Evolutionary conservation across 345 rosid species (phyloP), one percentile per base, ranked within the genome.

Genomic region (Trapa incisa): DNA sequence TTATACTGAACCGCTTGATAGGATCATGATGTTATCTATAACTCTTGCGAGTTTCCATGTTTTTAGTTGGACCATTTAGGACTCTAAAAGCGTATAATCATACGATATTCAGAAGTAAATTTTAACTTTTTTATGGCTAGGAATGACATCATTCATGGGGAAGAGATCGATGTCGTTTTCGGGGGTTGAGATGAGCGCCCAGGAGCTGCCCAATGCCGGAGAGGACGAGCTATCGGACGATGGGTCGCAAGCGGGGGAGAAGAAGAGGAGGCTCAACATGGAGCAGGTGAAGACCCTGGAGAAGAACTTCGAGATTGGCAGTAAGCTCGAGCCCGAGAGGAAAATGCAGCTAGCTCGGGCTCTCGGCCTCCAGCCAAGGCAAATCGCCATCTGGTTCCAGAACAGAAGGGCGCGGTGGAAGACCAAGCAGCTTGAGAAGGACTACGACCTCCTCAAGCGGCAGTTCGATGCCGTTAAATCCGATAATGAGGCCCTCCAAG

Each of bases 321-420:
- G 16, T 22, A 14, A 50, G 54, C 54, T 50, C 17, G 54, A 50
- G 54, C 54, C 54, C 22, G 54, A 50, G 54, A 50, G 54, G 54
- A 50, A 50, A 85, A 86, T 95, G 90, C 96, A 95, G 76, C 78
- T 95, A 58, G 99, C 99, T 64, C 83, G 93, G 71, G 89, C 91
- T 72, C 92, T 95, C 61, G 90, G 91, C 39, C 84, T 95, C 65
- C 99, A 95, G 47, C 99, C 99, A 45, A 85, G 99, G 75, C 99
- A 95, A 83, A 74, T 95, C 72, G 96, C 97, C 33, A 91, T 91
- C 37, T 95, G 99, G 99, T 95, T 95, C 73, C 99, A 95, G 65
- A 95, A 95, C 79, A 79, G 96, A 72, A 87, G 97, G 72, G 99
- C 97, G 41, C 78, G 97, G 54, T 95, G 96, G 99, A 91, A 95